Evolutionary conservation across 2,329 filamentous ascomycete species (phyloP), one percentile per base, ranked within the genome.

Genomic region (Amauroascus verrucosus): DNA sequence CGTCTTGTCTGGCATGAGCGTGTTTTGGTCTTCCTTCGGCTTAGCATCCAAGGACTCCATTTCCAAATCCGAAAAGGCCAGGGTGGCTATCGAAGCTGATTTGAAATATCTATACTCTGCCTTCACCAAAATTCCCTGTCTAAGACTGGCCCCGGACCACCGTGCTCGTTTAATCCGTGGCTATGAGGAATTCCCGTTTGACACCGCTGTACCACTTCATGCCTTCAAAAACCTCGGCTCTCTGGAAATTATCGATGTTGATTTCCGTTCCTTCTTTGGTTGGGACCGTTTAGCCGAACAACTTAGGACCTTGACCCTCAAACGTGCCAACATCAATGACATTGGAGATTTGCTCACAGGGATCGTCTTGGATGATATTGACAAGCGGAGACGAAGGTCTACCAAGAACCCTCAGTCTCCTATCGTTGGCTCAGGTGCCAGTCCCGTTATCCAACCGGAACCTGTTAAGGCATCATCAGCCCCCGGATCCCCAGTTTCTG

Each of bases 131-230:
- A 95, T 98, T 41, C 93, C 93, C 0, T 95, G 88, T 65, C 75
- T 98, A 58, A 83, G 85, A 59, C 76, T 98, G 53, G 84, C 90
- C 26, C 90, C 90, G n/a, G 93, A 98, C 69, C 90, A 89, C 75
- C 86, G 88, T 60, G 90, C 91, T 47, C 84, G 86, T 51, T 75
- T 96, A 57, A 96, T 98, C 61, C 81, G 84, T 60, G 91, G 91
- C 26, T 97, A 93, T 66, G 93, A 98, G 70, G 91, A 96, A 70
- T 98, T 97, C 61, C 93, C 93, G 2, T 96, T 97, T 69, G 93
- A 98, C 70, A 95, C 88, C 22, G 93, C 93, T 18, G 93, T 98
- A 28, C 93, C 93, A 18, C 77, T 98, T n/a, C 85, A 95, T 68
- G 86, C 87, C 7, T 97, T 98, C 79, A 97, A 98, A 73, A 98